phyloP scores from a whole-genome alignment of 305 asterid species.

The Stenogyne calaminthoides region DNA sequence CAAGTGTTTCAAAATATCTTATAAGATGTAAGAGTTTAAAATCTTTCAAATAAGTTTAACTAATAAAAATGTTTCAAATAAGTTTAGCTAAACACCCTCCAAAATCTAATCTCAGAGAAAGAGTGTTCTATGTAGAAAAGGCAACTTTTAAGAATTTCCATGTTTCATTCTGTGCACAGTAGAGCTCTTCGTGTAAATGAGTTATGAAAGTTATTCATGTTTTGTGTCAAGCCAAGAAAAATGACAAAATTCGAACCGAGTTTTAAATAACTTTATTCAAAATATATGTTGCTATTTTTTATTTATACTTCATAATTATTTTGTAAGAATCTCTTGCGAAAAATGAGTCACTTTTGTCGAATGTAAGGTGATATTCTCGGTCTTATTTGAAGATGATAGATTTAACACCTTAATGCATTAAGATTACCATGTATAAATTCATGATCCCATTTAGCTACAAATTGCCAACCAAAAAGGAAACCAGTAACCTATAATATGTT shows the following conservation, averaged over 20 bases:
- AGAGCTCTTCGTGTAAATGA: not conserved
- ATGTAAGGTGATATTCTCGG: not conserved
- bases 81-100: not conserved
- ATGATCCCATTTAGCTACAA: slow-evolving; percentile 3
- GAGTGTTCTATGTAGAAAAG: not conserved
- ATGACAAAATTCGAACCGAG: not conserved
- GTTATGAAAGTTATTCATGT: not conserved
- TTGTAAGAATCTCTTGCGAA: not conserved
- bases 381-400: not conserved
- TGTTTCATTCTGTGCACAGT: not conserved
- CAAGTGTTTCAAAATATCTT: not conserved
- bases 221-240: not conserved
- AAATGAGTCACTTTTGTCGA: not conserved
- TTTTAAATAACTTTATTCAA: not conserved
- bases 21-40: not conserved
- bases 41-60: not conserved
- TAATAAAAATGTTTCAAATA: not conserved
- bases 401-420: not conserved
- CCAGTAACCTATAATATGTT: not conserved
- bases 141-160: not conserved
- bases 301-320: not conserved
- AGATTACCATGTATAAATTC: slow-evolving; percentile 6
- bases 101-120: not conserved
- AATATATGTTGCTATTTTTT: not conserved
- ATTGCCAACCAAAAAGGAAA: slow-evolving; percentile 1